phyloP scores from a whole-genome alignment of 305 asterid species.

The Rubia balearica region DNA sequence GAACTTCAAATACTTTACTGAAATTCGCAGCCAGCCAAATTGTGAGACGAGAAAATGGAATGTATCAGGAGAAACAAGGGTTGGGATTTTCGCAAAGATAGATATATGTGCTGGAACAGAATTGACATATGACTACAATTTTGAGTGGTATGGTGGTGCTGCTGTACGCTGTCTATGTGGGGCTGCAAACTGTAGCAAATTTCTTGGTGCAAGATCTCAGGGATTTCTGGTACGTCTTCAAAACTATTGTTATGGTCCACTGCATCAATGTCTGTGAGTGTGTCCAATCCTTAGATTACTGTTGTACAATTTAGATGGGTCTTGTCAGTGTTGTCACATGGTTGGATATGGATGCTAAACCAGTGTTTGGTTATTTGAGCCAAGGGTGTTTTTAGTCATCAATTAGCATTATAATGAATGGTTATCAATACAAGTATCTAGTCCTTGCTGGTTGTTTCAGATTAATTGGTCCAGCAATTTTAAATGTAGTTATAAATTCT shows the following conservation, averaged over 20 bases:
- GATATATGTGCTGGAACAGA: slow-evolving; percentile 66
- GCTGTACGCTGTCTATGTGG: slow-evolving; percentile 90
- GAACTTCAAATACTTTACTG: slow-evolving; percentile 12
- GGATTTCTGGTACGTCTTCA: slow-evolving; percentile 73
- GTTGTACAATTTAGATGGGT: neutral
- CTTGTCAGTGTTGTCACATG: neutral
- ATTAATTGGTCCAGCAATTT: too few relatives aligned
- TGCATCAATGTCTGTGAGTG: neutral
- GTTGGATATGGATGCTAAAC: neutral
- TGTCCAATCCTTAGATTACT: slow-evolving; percentile 1
- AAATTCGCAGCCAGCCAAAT: slow-evolving; percentile 68
- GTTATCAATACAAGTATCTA: too few relatives aligned
- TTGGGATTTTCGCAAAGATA: slow-evolving; percentile 76
- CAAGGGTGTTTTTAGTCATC: too few relatives aligned
- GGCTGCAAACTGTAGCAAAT: slow-evolving; percentile 76
- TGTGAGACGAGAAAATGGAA: slow-evolving; percentile 98
- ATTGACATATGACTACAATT: slow-evolving; percentile 74
- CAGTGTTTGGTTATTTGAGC: too few relatives aligned
- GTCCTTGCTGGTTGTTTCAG: too few relatives aligned
- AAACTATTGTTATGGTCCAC: slow-evolving; percentile 2
- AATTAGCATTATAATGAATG: too few relatives aligned
- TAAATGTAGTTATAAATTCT: too few relatives aligned
- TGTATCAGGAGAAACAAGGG: slow-evolving; percentile 79
- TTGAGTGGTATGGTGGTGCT: slow-evolving; percentile 94
- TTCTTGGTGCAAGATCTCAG: slow-evolving; percentile 94